A percentile compares a stretch with the other conserved stretches of the same genome.
These are phyloP conservation scores for Monosporozyma aerobia DNA, from an alignment of 805 yeast genomes.

Conservation along the genomic window DNA sequence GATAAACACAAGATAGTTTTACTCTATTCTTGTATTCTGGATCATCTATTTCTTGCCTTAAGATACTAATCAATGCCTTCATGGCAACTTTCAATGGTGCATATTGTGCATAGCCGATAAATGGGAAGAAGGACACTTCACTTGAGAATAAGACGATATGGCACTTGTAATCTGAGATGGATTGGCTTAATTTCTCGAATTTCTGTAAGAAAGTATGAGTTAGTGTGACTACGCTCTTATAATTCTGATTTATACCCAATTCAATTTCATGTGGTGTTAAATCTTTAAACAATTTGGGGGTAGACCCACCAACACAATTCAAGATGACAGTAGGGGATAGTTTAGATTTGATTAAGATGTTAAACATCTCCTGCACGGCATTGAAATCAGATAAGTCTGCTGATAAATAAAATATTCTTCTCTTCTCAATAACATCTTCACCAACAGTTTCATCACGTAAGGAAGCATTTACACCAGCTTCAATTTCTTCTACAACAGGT, in stretches of 20 bases:
- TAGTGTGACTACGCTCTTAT: slow-evolving; percentile 61
- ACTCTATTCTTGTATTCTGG: slow-evolving; percentile 37
- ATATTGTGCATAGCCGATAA: slow-evolving; percentile 85
- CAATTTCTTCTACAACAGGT: slow-evolving; percentile 39
- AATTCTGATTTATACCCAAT: slow-evolving; percentile 58
- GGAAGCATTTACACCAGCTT: neutral
- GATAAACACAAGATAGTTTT: slow-evolving; percentile 64
- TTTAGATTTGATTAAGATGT: slow-evolving; percentile 19
- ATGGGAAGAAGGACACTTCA: slow-evolving; percentile 72
- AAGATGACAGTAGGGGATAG: slow-evolving; percentile 59
- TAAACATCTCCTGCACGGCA: slow-evolving; percentile 32
- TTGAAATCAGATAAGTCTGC: slow-evolving; percentile 60
- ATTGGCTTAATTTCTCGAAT: neutral
- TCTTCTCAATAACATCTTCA: neutral
- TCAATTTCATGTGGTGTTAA: slow-evolving; percentile 48
- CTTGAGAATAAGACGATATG: slow-evolving; percentile 64
- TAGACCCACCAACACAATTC: slow-evolving; percentile 83
- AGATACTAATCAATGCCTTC: slow-evolving; percentile 59
- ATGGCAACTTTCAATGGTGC: slow-evolving; percentile 85
- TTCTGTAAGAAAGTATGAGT: slow-evolving; percentile 44
- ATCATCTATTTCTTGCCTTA: slow-evolving; percentile 66
- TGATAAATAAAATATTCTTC: slow-evolving; percentile 35
- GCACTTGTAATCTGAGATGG: slow-evolving; percentile 21
- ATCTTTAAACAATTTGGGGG: slow-evolving; percentile 71
- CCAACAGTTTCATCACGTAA: neutral